Base-by-base conservation (phyloP, 148 eudicot genomes). In the Chenopodium album region DNA sequence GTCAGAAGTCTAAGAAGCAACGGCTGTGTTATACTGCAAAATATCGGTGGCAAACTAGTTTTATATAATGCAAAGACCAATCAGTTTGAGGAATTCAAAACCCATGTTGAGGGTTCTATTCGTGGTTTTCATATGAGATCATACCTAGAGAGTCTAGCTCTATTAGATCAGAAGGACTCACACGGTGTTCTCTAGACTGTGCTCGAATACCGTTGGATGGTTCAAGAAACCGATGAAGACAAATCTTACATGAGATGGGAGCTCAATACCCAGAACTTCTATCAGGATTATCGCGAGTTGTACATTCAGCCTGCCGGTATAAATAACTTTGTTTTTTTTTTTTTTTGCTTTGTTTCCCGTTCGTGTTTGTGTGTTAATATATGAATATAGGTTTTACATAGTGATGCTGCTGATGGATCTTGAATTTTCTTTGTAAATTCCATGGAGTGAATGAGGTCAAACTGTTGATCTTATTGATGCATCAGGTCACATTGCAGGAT, bases 61-160 rank as follows among this genome's bases (percentile, higher is more conserved):
- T 76, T 71, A 0, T 86, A 82, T 72, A 60, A 88, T 70, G 78
- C 84, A 1, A 67, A 47, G 17, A 86, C 77, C 71, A 60, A 75
- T 16, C 60, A 75, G 7, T 26, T 78, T 34, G 71, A 79, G 77
- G 80, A 77, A 62, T 82, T 78, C 34, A 82, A 78, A 64, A 84
- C 84, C 9, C 84, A 60, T 20, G 79, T 69, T 14, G 75, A 76
- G 22, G 83, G 86, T 31, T 34, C 62, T 23, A 6, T 76, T 54
- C 60, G 65, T 3, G 78, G 85, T 44, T 65, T 82, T 82, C 83
- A 79, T 80, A 71, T 79, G 31, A 68, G 70, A 52, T 62, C 81
- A 7, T 85, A 84, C 54, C 66, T 85, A 59, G 89, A 87, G 82
- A 87, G 87, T 84, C 67, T 60, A 17, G 66, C 37, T 34, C 29